A percentile compares a stretch with the other conserved stretches of the same genome.
Conservation (phyloP, 2,329 filamentous ascomycete genomes). For the Trichoderma citrinoviride region DNA sequence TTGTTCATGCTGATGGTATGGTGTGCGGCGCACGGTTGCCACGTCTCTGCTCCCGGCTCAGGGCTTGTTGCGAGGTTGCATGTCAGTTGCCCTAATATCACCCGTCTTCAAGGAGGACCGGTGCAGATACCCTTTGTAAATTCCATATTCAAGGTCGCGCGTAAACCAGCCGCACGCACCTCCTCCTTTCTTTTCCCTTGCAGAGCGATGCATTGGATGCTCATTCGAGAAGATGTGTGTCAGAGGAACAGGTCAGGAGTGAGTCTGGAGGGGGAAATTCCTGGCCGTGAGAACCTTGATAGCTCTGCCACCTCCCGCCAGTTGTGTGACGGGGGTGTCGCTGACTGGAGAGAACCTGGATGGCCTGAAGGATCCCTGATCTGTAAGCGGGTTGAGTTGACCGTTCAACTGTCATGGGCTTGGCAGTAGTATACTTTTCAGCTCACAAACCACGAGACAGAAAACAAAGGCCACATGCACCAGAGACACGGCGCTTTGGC, state of each 20-base stretch:
- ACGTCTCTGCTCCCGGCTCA: neutral
- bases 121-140: slow-evolving; percentile 1
- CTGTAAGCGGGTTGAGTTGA: too few species aligned
- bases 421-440: too few species aligned
- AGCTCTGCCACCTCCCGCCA: neutral
- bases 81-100: neutral
- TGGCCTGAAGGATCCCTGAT: neutral
- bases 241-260: neutral
- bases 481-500: too few species aligned
- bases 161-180: neutral
- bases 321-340: neutral
- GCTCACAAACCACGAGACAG: too few species aligned
- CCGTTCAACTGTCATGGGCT: too few species aligned
- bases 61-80: neutral
- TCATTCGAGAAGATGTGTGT: neutral
- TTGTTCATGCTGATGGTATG: too few species aligned
- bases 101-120: neutral
- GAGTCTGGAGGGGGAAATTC: neutral
- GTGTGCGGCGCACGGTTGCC: neutral
- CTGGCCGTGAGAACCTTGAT: slow-evolving; percentile 11
- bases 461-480: too few species aligned
- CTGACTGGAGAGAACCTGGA: slow-evolving; percentile 16
- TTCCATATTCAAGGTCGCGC: neutral
- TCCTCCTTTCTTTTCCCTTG: neutral
- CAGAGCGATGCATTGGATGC: neutral